Conservation (phyloP, 2,329 filamentous ascomycete genomes). For the Nannizziopsis barbatae region DNA sequence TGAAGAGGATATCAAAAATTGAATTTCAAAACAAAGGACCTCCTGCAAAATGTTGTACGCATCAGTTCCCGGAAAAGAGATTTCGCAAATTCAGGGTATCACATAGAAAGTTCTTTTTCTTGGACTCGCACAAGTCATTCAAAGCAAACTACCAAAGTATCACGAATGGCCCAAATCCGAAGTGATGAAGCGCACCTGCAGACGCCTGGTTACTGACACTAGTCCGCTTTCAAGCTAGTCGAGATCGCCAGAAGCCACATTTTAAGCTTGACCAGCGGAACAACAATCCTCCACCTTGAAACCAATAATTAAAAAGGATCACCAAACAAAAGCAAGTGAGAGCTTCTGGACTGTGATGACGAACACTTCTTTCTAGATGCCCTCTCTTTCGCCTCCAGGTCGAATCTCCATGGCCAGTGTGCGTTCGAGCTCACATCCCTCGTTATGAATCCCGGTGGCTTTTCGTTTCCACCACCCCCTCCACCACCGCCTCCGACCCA, state of each 20-base stretch:
- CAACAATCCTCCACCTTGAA: slow-evolving; percentile 4
- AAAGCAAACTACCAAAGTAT: too few species aligned
- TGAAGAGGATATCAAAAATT: too few species aligned
- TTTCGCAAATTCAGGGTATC: too few species aligned
- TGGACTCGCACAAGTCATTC: too few species aligned
- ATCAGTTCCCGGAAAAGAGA: too few species aligned
- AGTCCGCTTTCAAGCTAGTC: neutral
- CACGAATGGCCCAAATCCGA: too few species aligned
- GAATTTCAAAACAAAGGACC: too few species aligned
- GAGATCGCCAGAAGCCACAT: neutral
- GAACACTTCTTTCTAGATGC: neutral
- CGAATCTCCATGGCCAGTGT: too few species aligned
- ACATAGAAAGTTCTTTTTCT: too few species aligned
- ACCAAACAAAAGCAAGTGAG: neutral
- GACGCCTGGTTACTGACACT: neutral
- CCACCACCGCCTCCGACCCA: slow-evolving; percentile 20
- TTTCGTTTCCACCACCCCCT: slow-evolving; percentile 38
- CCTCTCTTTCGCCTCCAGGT: neutral
- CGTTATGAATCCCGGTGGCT: slow-evolving; percentile 33
- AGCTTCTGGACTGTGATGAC: neutral
- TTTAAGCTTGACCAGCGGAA: neutral
- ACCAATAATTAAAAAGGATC: slow-evolving; percentile 1
- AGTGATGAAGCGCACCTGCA: neutral
- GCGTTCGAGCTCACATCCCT: neutral
- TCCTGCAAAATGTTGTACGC: too few species aligned